A percentile compares a stretch with the other conserved stretches of the same genome.
phyloP scores from a whole-genome alignment of 768 basidiomycete species.

The Calocybe indica region DNA sequence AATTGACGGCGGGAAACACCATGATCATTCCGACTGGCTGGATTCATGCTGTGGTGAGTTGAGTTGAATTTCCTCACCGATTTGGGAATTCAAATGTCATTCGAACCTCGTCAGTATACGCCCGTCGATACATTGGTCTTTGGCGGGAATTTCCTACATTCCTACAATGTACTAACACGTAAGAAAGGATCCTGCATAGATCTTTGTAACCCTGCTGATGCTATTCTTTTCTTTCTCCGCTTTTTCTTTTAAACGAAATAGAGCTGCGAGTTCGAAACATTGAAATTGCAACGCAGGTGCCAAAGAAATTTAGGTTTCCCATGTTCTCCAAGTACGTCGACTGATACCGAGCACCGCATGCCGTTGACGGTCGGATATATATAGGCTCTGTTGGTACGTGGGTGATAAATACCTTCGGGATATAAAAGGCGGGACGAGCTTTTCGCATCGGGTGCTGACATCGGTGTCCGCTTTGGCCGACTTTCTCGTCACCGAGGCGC shows the following conservation, averaged over 20 bases:
- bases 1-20: constrained; percentile 71
- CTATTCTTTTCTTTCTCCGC: constrained; percentile 5
- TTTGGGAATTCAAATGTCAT: background rate
- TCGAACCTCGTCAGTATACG: constrained; percentile 58
- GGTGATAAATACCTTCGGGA: constrained; percentile 77
- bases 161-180: constrained; percentile 85
- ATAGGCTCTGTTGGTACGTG: constrained; percentile 86
- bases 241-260: no score
- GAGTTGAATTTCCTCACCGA: background rate
- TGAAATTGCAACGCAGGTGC: constrained; percentile 88
- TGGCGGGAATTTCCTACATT: constrained; percentile 96
- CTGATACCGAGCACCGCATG: background rate
- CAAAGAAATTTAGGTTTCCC: constrained; percentile 87
- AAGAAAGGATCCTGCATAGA: constrained; percentile 19
- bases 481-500: constrained; percentile 75
- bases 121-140: constrained; percentile 92
- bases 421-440: constrained; percentile 43
- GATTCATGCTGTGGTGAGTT: constrained; percentile 92
- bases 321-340: constrained; percentile 62
- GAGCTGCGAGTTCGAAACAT: constrained; percentile 88
- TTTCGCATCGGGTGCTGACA: constrained; percentile 52
- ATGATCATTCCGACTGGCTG: constrained; percentile 96
- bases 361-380: background rate
- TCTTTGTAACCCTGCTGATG: background rate
- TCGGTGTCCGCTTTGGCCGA: constrained; percentile 68